phyloP scores from a whole-genome alignment of 495 filamentous ascomycete genomes.

The Aspergillus taichungensis region DNA sequence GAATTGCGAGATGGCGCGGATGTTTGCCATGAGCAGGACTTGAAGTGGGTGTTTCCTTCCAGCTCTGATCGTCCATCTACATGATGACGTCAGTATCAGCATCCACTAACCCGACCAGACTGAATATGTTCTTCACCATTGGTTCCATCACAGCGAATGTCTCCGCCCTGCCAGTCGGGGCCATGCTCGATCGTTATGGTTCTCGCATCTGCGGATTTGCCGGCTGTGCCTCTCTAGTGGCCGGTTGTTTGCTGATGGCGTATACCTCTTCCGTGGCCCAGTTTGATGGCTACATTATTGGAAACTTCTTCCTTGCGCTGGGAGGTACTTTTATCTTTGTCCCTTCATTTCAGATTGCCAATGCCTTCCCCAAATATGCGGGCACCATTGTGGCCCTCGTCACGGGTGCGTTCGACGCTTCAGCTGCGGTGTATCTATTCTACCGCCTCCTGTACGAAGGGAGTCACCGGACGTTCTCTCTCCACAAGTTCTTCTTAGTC shows the following conservation, averaged over 20 bases:
- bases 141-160: constrained; percentile 62
- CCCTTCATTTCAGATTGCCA: constrained; percentile 61
- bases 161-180: constrained; percentile 56
- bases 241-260: constrained; percentile 50
- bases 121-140: constrained; percentile 64
- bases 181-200: constrained; percentile 56
- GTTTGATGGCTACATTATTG: constrained; percentile 55
- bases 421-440: constrained; percentile 57
- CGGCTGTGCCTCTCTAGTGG: constrained; percentile 44
- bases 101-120: constrained; percentile 15
- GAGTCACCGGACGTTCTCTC: constrained; percentile 39
- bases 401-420: constrained; percentile 65
- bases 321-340: constrained; percentile 65
- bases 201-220: constrained; percentile 51
- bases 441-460: constrained; percentile 53
- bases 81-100: neutral
- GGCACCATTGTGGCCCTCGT: constrained; percentile 59
- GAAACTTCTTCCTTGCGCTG: constrained; percentile 56
- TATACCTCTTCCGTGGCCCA: constrained; percentile 43
- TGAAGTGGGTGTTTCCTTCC: constrained; percentile 32
- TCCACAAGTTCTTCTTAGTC: constrained; percentile 54
- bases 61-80: neutral
- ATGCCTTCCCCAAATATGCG: constrained; percentile 58
- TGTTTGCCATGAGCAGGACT: constrained; percentile 60
- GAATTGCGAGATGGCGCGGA: constrained; percentile 33